Percentiles rank a stretch among this genome's conserved stretches.
phyloP scores from a whole-genome alignment of 805 yeast genomes.

The Candida coquimbonensis region DNA sequence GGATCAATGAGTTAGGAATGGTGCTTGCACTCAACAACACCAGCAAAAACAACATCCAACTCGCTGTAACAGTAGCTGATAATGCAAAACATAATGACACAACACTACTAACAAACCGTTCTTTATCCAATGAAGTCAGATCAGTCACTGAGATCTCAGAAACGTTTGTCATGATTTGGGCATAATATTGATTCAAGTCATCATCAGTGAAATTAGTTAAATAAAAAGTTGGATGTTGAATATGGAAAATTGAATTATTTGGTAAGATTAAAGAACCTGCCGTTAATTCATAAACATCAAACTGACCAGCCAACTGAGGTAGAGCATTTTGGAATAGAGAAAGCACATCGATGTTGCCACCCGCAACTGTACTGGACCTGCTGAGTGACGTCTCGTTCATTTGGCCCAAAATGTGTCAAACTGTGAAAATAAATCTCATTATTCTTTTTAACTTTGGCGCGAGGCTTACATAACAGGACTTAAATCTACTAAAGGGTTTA shows the following conservation, averaged over 20 bases:
- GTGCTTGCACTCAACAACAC: slow-evolving; percentile 47
- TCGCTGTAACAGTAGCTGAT: slow-evolving; percentile 48
- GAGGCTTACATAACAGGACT: too few relatives aligned
- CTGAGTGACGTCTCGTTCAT: not conserved
- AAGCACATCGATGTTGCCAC: not conserved
- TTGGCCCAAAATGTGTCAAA: not conserved
- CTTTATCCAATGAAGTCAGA: slow-evolving; percentile 18
- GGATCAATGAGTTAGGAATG: slow-evolving; percentile 49
- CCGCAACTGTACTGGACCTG: too few relatives aligned
- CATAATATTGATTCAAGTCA: not conserved
- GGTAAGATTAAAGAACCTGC: slow-evolving; percentile 10
- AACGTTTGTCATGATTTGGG: slow-evolving; percentile 9
- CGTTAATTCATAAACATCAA: slow-evolving; percentile 18
- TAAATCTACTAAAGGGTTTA: too few relatives aligned
- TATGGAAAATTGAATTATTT: not conserved
- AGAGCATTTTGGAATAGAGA: slow-evolving; percentile 4
- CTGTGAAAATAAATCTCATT: too few relatives aligned
- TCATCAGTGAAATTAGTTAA: slow-evolving; percentile 38
- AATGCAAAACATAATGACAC: slow-evolving; percentile 43
- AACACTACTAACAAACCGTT: slow-evolving; percentile 31
- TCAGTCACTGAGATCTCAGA: not conserved
- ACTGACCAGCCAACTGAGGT: slow-evolving; percentile 9
- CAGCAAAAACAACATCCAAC: slow-evolving; percentile 65
- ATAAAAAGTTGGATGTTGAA: slow-evolving; percentile 35
- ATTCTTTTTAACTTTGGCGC: too few relatives aligned